Evolutionary conservation across 1,284 basidiomycete genomes (phyloP), one percentile per base, ranked within the genome.

Genomic region (Pisolithus thermaeus): DNA sequence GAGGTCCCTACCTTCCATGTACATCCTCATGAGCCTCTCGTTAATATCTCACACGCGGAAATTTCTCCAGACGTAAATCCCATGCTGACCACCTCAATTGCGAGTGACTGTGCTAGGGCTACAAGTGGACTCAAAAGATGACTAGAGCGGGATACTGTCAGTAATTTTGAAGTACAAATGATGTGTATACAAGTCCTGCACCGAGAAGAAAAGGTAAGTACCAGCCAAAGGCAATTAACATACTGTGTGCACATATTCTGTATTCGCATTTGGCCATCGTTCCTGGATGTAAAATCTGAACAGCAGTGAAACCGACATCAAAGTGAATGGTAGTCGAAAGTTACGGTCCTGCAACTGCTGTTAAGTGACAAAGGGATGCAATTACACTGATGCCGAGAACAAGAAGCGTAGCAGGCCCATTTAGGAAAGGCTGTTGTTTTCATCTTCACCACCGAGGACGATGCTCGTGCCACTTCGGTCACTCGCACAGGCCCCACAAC

Each of bases 51-150:
- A 61, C 94, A 88, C 7, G 99, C 76, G 0, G 87, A 84, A 32
- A 97, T 84, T 59, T 90, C 84, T 37, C 97, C 96, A 4, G 90
- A 90, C 0, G 84, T 76, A 62, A 92, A 94, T 1, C 94, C 96
- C 50, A 98, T 76, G 12, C 90, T 97, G 27, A 99, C 77, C 6
- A 99, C 91, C 62, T 99, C 97, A 51, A 99, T 87, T 6, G 96
- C 97, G 16, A 97, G 96, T 11, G 92, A 94, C 64, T 98, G 97
- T 0, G 83, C 81, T 42, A 99, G 68, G 3, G 84, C 74, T 1
- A 91, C 93, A 56, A 97, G 82, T 2, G 87, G 76, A 41, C 65
- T 58, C 35, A 76, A 69, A n/a, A 72, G 73, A 70, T 52, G 71
- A 61, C 67, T 79, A 63, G 66, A 76, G 62, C 54, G 74, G 64